A percentile compares a stretch with the other conserved stretches of the same genome.
Evolutionary conservation across 257 asterid species (phyloP).

Genomic region (Primulina eburnea): DNA sequence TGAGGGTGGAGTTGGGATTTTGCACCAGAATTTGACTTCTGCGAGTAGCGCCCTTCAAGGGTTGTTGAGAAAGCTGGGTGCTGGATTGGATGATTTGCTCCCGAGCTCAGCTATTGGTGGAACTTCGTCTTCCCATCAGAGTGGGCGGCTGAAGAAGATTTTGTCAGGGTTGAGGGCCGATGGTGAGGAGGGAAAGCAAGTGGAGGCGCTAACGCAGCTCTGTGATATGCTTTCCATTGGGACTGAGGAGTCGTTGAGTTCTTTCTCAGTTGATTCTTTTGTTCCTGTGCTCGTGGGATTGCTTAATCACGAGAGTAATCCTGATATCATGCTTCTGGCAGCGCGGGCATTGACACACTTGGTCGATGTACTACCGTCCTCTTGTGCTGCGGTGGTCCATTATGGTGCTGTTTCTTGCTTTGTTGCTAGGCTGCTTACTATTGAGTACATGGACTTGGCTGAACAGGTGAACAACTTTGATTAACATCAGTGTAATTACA

Average conservation of each 20-base stretch:
- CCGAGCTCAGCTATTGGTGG: slow-evolving; percentile 87
- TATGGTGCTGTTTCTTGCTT: slow-evolving; percentile 95
- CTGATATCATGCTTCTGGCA: slow-evolving; percentile 95
- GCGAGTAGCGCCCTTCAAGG: slow-evolving; percentile 98
- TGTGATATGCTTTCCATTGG: slow-evolving; percentile 95
- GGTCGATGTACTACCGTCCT: slow-evolving; percentile 96
- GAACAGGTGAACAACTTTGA: slow-evolving; percentile 67
- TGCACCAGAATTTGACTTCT: slow-evolving; percentile 85
- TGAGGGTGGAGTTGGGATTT: slow-evolving; percentile 80
- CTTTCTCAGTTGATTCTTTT: slow-evolving; percentile 91
- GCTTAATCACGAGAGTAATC: slow-evolving; percentile 84
- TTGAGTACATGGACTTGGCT: slow-evolving; percentile 99
- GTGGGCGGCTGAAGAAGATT: slow-evolving; percentile 86
- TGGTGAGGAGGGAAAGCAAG: slow-evolving; percentile 97
- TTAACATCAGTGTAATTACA: slow-evolving; percentile 6
- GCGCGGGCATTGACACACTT: slow-evolving; percentile 97
- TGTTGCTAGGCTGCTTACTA: slow-evolving; percentile 87
- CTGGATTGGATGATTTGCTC: slow-evolving; percentile 92
- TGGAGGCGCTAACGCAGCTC: slow-evolving; percentile 90
- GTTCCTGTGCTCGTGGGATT: slow-evolving; percentile 96
- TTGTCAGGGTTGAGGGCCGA: slow-evolving; percentile 89
- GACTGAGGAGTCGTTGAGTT: slow-evolving; percentile 88
- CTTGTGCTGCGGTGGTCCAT: slow-evolving; percentile 96
- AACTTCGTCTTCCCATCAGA: slow-evolving; percentile 82
- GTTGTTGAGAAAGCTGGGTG: slow-evolving; percentile 79